Percentiles rank a stretch among this genome's conserved stretches.
Evolutionary conservation across 2,329 filamentous ascomycete species (phyloP).

Genomic region (Ophiostoma pallidulum): DNA sequence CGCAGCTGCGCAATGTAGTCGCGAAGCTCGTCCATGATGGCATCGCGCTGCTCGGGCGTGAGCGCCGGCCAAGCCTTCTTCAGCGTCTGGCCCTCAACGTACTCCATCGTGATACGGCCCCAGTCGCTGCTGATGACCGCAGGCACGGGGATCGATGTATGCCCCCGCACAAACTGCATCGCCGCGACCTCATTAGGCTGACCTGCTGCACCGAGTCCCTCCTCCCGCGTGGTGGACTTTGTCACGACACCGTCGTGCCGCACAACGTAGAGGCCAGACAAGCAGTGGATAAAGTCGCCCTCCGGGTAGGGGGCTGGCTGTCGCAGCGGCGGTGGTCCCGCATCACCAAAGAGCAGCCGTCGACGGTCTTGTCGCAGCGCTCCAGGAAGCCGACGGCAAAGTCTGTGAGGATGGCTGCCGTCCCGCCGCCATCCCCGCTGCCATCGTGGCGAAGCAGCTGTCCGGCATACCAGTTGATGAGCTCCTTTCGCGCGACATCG

Average conservation of each 20-base stretch:
- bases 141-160: constrained; percentile 21
- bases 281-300: constrained; percentile 16
- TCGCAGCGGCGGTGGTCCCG: constrained; percentile 14
- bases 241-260: constrained; percentile 15
- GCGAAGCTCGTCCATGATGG: constrained; percentile 17
- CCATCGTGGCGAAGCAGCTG: no score
- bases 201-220: constrained; percentile 17
- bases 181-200: constrained; percentile 17
- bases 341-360: constrained; percentile 7
- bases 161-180: constrained; percentile 16
- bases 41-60: constrained; percentile 12
- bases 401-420: background rate
- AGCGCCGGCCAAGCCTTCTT: constrained; percentile 18
- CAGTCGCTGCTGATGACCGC: constrained; percentile 20
- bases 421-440: no score
- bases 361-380: background rate
- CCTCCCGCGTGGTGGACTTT: constrained; percentile 16
- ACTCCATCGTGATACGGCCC: constrained; percentile 22
- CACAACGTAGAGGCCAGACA: constrained; percentile 14
- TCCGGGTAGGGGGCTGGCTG: constrained; percentile 17
- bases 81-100: constrained; percentile 21
- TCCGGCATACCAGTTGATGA: no score
- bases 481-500: no score
- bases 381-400: background rate
- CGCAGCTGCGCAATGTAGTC: constrained; percentile 19